Conservation (phyloP, 1,284 basidiomycete species). For the Testicularia cyperi region DNA sequence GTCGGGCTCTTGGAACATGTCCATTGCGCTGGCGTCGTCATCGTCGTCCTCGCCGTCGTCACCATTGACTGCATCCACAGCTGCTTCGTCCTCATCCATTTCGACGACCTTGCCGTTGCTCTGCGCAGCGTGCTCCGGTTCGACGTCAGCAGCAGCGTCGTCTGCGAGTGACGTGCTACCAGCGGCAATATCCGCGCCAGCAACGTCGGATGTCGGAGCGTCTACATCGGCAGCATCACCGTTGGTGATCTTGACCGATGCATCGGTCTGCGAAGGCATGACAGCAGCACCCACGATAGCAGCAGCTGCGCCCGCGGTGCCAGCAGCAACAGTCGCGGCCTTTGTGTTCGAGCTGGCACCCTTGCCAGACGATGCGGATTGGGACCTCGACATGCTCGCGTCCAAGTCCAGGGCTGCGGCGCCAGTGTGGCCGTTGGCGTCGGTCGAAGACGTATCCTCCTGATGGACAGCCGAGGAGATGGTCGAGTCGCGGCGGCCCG, state of each 20-base stretch:
- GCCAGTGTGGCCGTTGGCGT: constrained; percentile 13
- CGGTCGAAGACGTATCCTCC: constrained; percentile 13
- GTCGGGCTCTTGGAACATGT: constrained; percentile 55
- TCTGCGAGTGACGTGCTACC: too few relatives aligned
- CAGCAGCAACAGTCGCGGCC: constrained; percentile 1
- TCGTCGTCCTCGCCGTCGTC: constrained; percentile 6
- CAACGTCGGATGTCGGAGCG: too few relatives aligned
- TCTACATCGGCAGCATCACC: too few relatives aligned
- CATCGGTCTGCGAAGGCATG: too few relatives aligned
- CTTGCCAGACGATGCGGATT: too few relatives aligned
- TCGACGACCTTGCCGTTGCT: neutral
- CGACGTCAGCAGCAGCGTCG: neutral
- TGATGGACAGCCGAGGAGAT: constrained; percentile 4
- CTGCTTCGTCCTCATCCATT: neutral
- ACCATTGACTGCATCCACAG: neutral
- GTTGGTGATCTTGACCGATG: too few relatives aligned
- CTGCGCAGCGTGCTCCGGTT: neutral
- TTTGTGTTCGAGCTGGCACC: neutral
- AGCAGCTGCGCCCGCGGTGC: constrained; percentile 8
- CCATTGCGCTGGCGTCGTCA: constrained; percentile 16
- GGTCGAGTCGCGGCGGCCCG: constrained; percentile 4
- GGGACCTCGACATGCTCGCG: too few relatives aligned
- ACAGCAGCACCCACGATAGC: constrained; percentile 16
- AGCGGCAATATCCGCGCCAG: too few relatives aligned
- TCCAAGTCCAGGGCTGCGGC: too few relatives aligned